Percentiles rank a stretch among this genome's conserved stretches.
Evolutionary conservation across 129 eudicot genomes (phyloP).

Genomic region (Chrysanthemum lavandulifolium): DNA sequence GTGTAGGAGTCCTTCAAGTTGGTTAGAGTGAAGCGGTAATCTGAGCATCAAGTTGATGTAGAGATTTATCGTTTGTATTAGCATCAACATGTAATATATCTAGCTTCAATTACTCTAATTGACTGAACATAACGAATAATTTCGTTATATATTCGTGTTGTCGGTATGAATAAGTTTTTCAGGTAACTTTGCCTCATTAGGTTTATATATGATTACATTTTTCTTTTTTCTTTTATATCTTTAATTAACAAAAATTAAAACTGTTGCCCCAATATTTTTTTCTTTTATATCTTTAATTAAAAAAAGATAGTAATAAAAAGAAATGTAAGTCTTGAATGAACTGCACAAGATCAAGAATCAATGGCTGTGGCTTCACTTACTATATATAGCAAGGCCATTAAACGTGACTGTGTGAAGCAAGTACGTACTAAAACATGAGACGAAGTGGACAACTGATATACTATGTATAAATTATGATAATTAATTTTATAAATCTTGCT

Average conservation of each 20-base stretch:
- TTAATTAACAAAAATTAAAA: background rate
- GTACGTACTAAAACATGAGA: slow-evolving; percentile 41
- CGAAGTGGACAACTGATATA: slow-evolving; percentile 36
- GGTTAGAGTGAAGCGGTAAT: too few species aligned
- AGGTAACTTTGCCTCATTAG: too few species aligned
- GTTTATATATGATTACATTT: too few species aligned
- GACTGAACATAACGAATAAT: too few species aligned
- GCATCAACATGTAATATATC: too few species aligned
- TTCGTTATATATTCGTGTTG: too few species aligned
- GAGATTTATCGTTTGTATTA: too few species aligned
- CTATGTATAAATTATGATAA: slow-evolving; percentile 10
- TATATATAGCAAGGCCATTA: slow-evolving; percentile 32
- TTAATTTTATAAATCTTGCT: slow-evolving; percentile 4
- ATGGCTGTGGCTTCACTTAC: slow-evolving; percentile 32
- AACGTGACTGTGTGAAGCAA: slow-evolving; percentile 25
- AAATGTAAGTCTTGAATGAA: slow-evolving; percentile 1
- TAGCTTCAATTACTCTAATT: too few species aligned
- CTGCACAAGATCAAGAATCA: slow-evolving; percentile 24
- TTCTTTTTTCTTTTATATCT: background rate
- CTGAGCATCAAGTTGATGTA: too few species aligned
- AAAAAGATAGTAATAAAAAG: background rate
- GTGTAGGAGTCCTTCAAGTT: too few species aligned
- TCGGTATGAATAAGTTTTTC: too few species aligned
- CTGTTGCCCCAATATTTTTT: background rate
- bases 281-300: too few species aligned